Percentiles rank a stretch among this genome's conserved stretches.
These are phyloP conservation scores for Chalaropsis ovoidea DNA, from an alignment of 2,329 filamentous ascomycete species.

Conservation along the genomic window DNA sequence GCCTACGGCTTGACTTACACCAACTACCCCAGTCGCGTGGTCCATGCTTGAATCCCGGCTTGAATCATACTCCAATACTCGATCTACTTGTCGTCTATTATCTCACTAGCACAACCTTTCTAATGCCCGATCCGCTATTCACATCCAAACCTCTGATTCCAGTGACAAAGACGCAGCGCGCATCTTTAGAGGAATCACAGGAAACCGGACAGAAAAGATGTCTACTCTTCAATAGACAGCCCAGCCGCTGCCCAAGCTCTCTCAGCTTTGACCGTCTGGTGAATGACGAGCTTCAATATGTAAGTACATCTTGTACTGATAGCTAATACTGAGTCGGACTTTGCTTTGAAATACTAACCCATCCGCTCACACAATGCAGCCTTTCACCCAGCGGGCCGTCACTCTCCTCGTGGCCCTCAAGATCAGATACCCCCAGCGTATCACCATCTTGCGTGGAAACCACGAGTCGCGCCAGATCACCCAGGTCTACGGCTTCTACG, in stretches of 20 bases:
- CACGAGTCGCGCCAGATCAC: constrained; percentile 99
- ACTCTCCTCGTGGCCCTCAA: constrained; percentile 93
- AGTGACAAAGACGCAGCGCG: constrained; percentile 12
- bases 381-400: constrained; percentile 68
- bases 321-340: background rate
- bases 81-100: background rate
- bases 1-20: background rate
- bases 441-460: constrained; percentile 96
- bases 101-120: background rate
- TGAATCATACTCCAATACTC: background rate
- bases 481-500: constrained; percentile 98
- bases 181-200: background rate
- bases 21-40: background rate
- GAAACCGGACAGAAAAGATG: background rate
- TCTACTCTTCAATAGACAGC: background rate
- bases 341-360: background rate
- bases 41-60: background rate
- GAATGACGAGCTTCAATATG: constrained; percentile 21
- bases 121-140: constrained; percentile 15
- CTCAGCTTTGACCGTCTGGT: constrained; percentile 21
- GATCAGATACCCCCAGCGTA: constrained; percentile 94
- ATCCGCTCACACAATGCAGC: constrained; percentile 41
- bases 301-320: background rate
- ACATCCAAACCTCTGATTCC: constrained; percentile 13
- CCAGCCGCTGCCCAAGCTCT: background rate